Evolutionary conservation across 73 alveolate species (phyloP).

Genomic region (Uronychia binucleata): DNA sequence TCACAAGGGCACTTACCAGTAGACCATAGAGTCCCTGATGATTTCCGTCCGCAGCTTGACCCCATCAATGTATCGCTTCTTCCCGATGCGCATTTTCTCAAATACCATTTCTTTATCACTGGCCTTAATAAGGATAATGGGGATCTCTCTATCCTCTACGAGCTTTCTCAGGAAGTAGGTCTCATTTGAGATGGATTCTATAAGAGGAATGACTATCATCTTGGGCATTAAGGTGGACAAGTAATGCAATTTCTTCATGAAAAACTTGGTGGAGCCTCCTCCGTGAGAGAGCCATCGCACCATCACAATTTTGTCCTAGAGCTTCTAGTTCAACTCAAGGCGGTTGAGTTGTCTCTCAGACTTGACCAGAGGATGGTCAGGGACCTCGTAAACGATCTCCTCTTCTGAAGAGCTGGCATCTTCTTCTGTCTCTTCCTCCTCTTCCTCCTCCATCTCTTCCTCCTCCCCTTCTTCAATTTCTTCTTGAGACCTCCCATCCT

Average conservation of each 20-base stretch:
- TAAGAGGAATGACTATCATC: not conserved
- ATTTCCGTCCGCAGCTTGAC: not conserved
- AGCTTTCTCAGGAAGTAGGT: not conserved
- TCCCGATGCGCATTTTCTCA: not conserved
- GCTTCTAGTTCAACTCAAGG: not conserved
- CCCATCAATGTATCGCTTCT: not conserved
- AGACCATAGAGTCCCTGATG: not conserved
- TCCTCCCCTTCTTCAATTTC: no score
- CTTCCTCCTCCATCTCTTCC: not conserved
- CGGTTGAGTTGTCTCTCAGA: not conserved
- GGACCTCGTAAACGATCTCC: not conserved
- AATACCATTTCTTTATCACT: not conserved
- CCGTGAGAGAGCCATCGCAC: not conserved
- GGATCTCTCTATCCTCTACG: not conserved
- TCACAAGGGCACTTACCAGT: no score
- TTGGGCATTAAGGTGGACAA: not conserved
- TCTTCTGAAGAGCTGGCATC: not conserved
- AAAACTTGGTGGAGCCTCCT: not conserved
- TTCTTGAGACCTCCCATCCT: no score
- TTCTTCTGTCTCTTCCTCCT: not conserved
- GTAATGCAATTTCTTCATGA: not conserved
- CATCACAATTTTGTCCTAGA: not conserved
- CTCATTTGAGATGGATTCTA: not conserved
- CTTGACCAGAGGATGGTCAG: not conserved
- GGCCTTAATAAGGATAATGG: not conserved